phyloP scores from a whole-genome alignment of 2,329 filamentous ascomycete genomes.

The Colletotrichum liriopes region DNA sequence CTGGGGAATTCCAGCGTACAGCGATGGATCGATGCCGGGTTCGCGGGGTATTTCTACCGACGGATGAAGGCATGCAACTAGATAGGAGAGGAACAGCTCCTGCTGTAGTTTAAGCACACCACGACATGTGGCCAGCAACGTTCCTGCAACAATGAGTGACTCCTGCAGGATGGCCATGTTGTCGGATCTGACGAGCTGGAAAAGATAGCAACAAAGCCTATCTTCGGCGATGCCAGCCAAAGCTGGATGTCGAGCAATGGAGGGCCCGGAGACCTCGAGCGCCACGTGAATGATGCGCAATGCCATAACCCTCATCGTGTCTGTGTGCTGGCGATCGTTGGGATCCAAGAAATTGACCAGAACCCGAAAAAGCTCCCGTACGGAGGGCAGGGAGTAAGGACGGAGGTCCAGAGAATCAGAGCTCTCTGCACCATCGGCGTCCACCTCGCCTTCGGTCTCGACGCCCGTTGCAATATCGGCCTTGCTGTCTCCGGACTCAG shows the following conservation, averaged over 20 bases:
- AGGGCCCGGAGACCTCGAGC: slow-evolving; percentile 94
- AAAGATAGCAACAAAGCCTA: slow-evolving; percentile 92
- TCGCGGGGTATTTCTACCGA: slow-evolving; percentile 95
- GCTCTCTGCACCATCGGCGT: slow-evolving; percentile 54
- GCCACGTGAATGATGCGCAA: slow-evolving; percentile 97
- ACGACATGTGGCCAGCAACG: slow-evolving; percentile 90
- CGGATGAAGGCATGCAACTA: slow-evolving; percentile 94
- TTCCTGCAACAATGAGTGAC: slow-evolving; percentile 92
- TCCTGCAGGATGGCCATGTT: slow-evolving; percentile 96
- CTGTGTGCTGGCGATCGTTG: slow-evolving; percentile 91
- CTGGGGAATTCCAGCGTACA: slow-evolving; percentile 95
- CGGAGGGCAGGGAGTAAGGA: slow-evolving; percentile 94
- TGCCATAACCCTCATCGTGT: slow-evolving; percentile 97
- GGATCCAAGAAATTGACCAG: slow-evolving; percentile 95
- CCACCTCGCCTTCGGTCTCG: slow-evolving; percentile 40
- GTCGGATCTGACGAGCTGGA: slow-evolving; percentile 95
- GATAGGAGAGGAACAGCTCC: slow-evolving; percentile 93
- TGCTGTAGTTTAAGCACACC: slow-evolving; percentile 95
- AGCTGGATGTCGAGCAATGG: slow-evolving; percentile 92
- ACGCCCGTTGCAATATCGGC: slow-evolving; percentile 1
- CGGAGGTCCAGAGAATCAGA: slow-evolving; percentile 74
- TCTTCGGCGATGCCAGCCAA: slow-evolving; percentile 92
- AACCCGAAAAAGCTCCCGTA: slow-evolving; percentile 93
- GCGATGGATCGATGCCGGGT: slow-evolving; percentile 87
- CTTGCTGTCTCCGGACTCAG: slow-evolving; percentile 32